Base-by-base conservation (phyloP, 208 protist species). In the Crithidia bombi region DNA sequence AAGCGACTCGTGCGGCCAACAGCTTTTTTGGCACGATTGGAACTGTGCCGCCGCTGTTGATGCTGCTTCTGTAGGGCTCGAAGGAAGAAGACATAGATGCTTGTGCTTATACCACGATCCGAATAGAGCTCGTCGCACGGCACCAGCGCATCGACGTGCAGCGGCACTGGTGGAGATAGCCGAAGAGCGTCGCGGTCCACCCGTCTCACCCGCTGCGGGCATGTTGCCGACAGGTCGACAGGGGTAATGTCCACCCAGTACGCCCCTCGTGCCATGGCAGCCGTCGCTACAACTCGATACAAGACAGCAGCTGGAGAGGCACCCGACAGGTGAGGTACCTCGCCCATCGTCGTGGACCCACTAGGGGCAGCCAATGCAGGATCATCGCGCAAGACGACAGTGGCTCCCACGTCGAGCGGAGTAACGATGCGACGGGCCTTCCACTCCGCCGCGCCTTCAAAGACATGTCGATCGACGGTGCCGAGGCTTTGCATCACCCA, bases 401-500 rank as follows among this genome's bases (percentile, higher is more conserved):
- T 78, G 11, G 70, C 78, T 15, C 75, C 80, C 5, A 73, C 62
- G 39, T 89, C 83, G 3, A 92, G 79, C 35, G 81, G 72, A 2
- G 83, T 86, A 14, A 89, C 81, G 21, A 50, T 46, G 28, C 41
- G 28, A 10, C 82, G 81, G 41, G 21, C 25, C 43, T 49, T n/a
- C 64, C 62, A 65, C 15, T 30, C 47, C 1, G 17, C 43, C 9
- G 7, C 43, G 23, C 10, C 43, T 15, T 11, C 1, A 23, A 74
- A 46, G 3, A 14, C n/a, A 26, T 63, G 63, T 25, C 52, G 50
- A 17, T 61, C 58, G 36, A 79, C 62, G 9, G 75, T 75, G 23
- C 83, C 83, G n/a, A 87, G 56, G 36, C 81, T 81, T 49, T 89
- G 81, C 75, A 92, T 80, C 36, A 89, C 76, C 87, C 87, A 92